Base-by-base conservation (phyloP, 179 eudicot genomes). In the Silene vulgaris region DNA sequence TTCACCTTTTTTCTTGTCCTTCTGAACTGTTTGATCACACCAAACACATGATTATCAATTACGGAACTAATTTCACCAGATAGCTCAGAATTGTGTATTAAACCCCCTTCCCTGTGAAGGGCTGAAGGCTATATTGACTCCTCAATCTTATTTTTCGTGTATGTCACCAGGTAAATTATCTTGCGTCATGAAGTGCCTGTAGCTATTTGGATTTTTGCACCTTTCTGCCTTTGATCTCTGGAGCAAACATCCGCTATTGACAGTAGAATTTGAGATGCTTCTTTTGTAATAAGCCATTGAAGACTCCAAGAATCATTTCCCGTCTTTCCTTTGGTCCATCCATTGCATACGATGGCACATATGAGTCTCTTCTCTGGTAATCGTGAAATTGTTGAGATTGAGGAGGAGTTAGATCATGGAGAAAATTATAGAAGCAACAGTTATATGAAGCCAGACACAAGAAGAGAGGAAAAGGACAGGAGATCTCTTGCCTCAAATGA, bases 351-450 rank as follows among this genome's bases (percentile, higher is more conserved):
- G n/a, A 85, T 85, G 88, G 86, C 83, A 30, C 86, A 83, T 65
- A 85, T 85, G 92, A 87, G 87, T 69, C 80, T 90, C 19, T 85
- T 72, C 78, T 82, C 86, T 30, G 87, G 89, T 45, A 90, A 78
- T 71, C 83, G 84, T 82, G 99, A 92, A 84, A 92, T 95, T 76
- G 79, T 87, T 60, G 99, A 95, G 81, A 79, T 77, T 35, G 89
- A 88, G 45, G 97, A 90, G 29, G 97, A 86, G 40, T 74, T 83
- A 17, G 78, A 68, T 23, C 50, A 82, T 30, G 76, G 67, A 70
- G 85, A 86, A 62, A 68, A 71, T 70, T 76, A 81, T 40, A 86
- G 78, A 83, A 52, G 69, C 61, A 78, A 57, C 70, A 76, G 69
- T 52, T 80, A 57, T 56, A 35, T 59, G 35, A 81, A 76, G 75